Conservation (phyloP, 2,329 filamentous ascomycete species). For the Atkinsonella texensis region DNA sequence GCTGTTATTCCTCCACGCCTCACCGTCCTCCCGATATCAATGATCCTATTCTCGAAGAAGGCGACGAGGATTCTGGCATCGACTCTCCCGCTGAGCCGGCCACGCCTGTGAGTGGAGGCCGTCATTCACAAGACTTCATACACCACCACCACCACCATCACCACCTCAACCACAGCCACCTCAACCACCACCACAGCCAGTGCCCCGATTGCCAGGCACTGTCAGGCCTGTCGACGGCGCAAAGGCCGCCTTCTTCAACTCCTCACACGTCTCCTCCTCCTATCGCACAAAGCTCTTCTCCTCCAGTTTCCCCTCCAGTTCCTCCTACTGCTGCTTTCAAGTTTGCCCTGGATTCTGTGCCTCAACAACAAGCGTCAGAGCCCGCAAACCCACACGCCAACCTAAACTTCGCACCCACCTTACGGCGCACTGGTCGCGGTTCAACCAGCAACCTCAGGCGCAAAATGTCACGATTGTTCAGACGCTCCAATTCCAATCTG, state of each 20-base stretch:
- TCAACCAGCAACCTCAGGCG: conserved; percentile 34
- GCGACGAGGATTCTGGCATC: conserved; percentile 44
- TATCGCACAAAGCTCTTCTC: neutral
- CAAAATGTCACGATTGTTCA: conserved; percentile 38
- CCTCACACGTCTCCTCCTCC: conserved; percentile 9
- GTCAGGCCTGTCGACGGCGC: conserved; percentile 13
- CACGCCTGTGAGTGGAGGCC: conserved; percentile 47
- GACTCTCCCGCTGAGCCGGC: conserved; percentile 48
- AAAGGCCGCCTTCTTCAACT: conserved; percentile 5
- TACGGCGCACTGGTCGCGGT: conserved; percentile 29
- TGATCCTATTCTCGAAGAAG: conserved; percentile 41
- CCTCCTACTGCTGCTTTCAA: neutral
- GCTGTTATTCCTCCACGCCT: conserved; percentile 30
- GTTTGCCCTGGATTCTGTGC: neutral
- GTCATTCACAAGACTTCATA: conserved; percentile 41
- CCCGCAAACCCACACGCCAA: neutral
- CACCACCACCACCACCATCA: neutral
- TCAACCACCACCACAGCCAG: neutral
- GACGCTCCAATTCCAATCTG: conserved; percentile 26
- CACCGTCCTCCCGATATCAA: conserved; percentile 37
- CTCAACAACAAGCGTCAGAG: neutral
- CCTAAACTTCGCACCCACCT: conserved; percentile 16
- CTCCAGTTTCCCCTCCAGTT: neutral
- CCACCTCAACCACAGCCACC: conserved; percentile 21
- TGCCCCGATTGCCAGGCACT: conserved; percentile 19